phyloP scores from a whole-genome alignment of 495 filamentous ascomycete genomes.

The Penicillium manginii region DNA sequence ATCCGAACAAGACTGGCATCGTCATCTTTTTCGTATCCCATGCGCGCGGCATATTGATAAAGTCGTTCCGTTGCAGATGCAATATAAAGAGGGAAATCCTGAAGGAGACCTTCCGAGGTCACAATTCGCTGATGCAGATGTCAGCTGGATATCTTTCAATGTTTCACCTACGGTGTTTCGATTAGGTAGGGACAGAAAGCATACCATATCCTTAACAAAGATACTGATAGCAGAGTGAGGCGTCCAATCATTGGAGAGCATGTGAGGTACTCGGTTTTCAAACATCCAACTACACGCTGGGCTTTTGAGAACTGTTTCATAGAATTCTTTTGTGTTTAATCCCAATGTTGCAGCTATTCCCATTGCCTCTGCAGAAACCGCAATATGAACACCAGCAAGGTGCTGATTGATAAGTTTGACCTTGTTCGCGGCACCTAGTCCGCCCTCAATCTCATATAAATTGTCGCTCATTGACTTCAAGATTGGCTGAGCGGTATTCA shows the following conservation, averaged over 20 bases:
- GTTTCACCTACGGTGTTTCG: neutral
- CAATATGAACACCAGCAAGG: conserved; percentile 18
- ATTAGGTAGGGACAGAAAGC: neutral
- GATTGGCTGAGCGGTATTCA: conserved; percentile 8
- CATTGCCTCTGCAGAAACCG: conserved; percentile 12
- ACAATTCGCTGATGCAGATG: conserved; percentile 12
- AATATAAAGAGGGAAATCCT: conserved; percentile 16
- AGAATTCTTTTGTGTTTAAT: conserved; percentile 14
- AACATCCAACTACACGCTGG: conserved; percentile 19
- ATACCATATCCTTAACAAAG: conserved; percentile 19
- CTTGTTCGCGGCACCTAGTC: conserved; percentile 13
- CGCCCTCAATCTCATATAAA: conserved; percentile 12
- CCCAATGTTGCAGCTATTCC: conserved; percentile 15
- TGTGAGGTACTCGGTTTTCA: conserved; percentile 17
- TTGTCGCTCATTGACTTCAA: conserved; percentile 14
- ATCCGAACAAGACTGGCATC: conserved; percentile 15
- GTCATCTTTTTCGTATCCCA: conserved; percentile 14
- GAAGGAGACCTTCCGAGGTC: conserved; percentile 13
- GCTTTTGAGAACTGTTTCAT: conserved; percentile 10
- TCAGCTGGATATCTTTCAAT: neutral
- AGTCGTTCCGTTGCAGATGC: conserved; percentile 15
- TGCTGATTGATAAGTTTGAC: conserved; percentile 19
- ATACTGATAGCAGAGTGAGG: conserved; percentile 16
- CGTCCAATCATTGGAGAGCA: conserved; percentile 15
- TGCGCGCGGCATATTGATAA: conserved; percentile 12